Evolutionary conservation across 768 basidiomycete genomes (phyloP), one percentile per base, ranked within the genome.

Genomic region (Lepiota venenata): DNA sequence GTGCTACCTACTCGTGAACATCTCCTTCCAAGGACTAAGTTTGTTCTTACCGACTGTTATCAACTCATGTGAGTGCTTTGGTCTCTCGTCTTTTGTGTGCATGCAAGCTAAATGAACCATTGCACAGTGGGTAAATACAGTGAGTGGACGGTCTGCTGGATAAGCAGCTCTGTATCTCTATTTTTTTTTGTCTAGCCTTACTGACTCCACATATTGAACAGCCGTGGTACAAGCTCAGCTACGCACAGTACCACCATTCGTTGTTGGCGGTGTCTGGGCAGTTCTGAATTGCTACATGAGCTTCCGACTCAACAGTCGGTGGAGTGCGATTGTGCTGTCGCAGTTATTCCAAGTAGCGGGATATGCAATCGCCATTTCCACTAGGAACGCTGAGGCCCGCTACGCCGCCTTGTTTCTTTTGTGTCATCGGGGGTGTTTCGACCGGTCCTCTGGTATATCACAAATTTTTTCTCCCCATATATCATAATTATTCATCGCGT

Each of bases 371-470:
- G 69, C 77, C 2, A 63, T 77, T 50, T 68, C 69, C 9, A 74
- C 77, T 1, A 68, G 65, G 35, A 73, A 75, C 38, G 56, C 71
- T 10, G 71, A 77, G 47, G 77, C 76, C 35, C 62, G 77, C 56
- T 78, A 79, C 63, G 76, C 71, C 2, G 76, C 77, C n/a, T 3
- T 77, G 76, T 56, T 79, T 79, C 60, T 59, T 79, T 15, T 69
- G 66, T 2, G 58, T 78, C 20, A 65, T 70, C 21, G 77, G 76
- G 1, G 72, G 69, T 4, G 68, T 68, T 29, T 66, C 72, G 8
- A 64, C 66, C 42, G 77, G 70, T 1, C 77, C 77, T 4, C 60
- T 69, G 61, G 67, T 68, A 49, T 6, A 46, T 37, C 36, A 11
- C 21, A 21, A 10, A 15, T n/a, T 32, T n/a, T 50, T 5, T 14